A percentile compares a stretch with the other conserved stretches of the same genome.
These are phyloP conservation scores for Lasiodiplodia gonubiensis DNA, from an alignment of 2,329 filamentous ascomycete species.

Conservation along the genomic window DNA sequence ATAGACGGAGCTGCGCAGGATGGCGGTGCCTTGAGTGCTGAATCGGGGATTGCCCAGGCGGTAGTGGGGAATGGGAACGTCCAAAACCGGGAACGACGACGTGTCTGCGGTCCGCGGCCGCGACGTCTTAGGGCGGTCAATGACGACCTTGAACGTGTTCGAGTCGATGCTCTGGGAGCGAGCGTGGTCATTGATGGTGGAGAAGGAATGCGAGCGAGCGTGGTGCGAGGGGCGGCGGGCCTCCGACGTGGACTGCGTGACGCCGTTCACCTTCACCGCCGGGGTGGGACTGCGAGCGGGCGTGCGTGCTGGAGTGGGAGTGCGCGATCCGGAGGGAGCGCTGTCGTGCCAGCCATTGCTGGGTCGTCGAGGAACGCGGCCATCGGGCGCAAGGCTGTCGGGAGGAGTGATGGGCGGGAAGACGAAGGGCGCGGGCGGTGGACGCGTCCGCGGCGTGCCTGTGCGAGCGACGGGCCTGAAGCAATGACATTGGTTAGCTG, in stretches of 20 bases:
- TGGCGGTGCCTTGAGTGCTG: slow-evolving; percentile 74
- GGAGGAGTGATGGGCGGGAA: slow-evolving; percentile 48
- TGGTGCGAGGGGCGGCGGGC: slow-evolving; percentile 36
- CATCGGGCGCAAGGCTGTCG: slow-evolving; percentile 39
- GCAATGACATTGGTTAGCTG: slow-evolving; percentile 32
- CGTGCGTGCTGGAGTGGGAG: slow-evolving; percentile 39
- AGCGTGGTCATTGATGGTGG: slow-evolving; percentile 71
- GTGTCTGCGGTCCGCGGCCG: slow-evolving; percentile 69
- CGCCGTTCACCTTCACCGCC: slow-evolving; percentile 18
- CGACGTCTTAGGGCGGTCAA: slow-evolving; percentile 69
- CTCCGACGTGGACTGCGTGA: slow-evolving; percentile 32
- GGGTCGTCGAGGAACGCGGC: slow-evolving; percentile 37
- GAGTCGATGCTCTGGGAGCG: slow-evolving; percentile 60
- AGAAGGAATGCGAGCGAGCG: slow-evolving; percentile 73
- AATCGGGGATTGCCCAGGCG: slow-evolving; percentile 82
- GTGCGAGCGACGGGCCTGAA: slow-evolving; percentile 45
- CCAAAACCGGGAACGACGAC: slow-evolving; percentile 62
- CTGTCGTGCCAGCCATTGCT: slow-evolving; percentile 47
- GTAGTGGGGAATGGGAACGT: slow-evolving; percentile 83
- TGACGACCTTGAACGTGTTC: slow-evolving; percentile 79
- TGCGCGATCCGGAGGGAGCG: slow-evolving; percentile 41
- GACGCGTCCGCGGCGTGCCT: slow-evolving; percentile 42
- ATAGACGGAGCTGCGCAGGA: slow-evolving; percentile 81
- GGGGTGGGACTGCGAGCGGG: slow-evolving; percentile 31
- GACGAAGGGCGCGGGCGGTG: slow-evolving; percentile 44